These are phyloP conservation scores for Rhizoctonia solani DNA, from an alignment of 1,284 basidiomycete species.

Conservation along the genomic window DNA sequence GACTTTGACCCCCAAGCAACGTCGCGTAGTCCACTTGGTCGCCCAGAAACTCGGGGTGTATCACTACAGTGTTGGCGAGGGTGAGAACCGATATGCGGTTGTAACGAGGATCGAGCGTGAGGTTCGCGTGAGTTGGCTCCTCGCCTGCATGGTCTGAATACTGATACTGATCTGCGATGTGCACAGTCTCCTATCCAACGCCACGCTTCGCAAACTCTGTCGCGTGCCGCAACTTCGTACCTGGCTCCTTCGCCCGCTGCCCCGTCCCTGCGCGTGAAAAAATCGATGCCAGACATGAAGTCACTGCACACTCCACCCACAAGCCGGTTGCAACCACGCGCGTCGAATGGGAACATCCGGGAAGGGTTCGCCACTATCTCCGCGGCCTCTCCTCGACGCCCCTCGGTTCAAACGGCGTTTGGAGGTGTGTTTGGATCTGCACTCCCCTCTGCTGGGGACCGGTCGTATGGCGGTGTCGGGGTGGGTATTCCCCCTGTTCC, in stretches of 20 bases:
- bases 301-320: slow-evolving; percentile 69
- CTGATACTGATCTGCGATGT: slow-evolving; percentile 9
- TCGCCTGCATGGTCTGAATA: slow-evolving; percentile 12
- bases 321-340: slow-evolving; percentile 71
- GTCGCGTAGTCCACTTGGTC: slow-evolving; percentile 92
- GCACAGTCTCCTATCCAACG: slow-evolving; percentile 22
- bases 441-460: slow-evolving; percentile 46
- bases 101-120: slow-evolving; percentile 84
- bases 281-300: slow-evolving; percentile 93
- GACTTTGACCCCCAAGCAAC: slow-evolving; percentile 80
- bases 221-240: slow-evolving; percentile 74
- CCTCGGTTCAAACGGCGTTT: slow-evolving; percentile 66
- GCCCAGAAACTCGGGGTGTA: slow-evolving; percentile 95
- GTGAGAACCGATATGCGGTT: slow-evolving; percentile 90
- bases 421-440: slow-evolving; percentile 64
- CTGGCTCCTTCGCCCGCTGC: slow-evolving; percentile 58
- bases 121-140: slow-evolving; percentile 54
- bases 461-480: slow-evolving; percentile 34
- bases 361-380: slow-evolving; percentile 89
- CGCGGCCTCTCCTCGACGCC: slow-evolving; percentile 63
- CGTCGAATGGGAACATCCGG: slow-evolving; percentile 89
- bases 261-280: slow-evolving; percentile 74
- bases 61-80: slow-evolving; percentile 92
- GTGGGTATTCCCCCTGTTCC: slow-evolving; percentile 73
- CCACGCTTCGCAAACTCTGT: slow-evolving; percentile 57